A percentile compares a stretch with the other conserved stretches of the same genome.
Evolutionary conservation across 352 stramenopile species (phyloP).

Genomic region (Phytopythium mirpurense): DNA sequence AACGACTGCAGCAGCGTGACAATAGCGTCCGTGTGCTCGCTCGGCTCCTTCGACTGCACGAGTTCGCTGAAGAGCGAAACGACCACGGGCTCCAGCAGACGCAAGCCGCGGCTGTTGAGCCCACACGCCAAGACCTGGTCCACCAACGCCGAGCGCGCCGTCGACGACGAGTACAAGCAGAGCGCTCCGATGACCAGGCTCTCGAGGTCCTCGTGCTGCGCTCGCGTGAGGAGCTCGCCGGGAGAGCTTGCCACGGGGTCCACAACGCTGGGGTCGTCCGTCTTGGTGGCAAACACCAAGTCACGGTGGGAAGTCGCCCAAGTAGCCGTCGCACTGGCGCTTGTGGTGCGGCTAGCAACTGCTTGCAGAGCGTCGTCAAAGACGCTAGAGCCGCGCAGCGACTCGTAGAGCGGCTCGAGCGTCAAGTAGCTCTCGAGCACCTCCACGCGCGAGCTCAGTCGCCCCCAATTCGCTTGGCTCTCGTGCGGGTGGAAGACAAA

Average conservation of each 20-base stretch:
- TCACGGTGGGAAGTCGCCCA: constrained; percentile 4
- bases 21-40: background rate
- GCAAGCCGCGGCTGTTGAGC: background rate
- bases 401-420: constrained; percentile 41
- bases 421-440: constrained; percentile 41
- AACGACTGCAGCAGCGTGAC: constrained; percentile 12
- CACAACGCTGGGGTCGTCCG: background rate
- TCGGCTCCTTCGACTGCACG: background rate
- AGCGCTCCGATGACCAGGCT: constrained; percentile 16
- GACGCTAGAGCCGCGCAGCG: constrained; percentile 11
- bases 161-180: constrained; percentile 15
- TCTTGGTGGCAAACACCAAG: constrained; percentile 3
- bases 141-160: constrained; percentile 10
- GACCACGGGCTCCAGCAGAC: background rate
- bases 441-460: constrained; percentile 15
- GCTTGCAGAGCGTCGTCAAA: background rate
- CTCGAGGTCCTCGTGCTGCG: constrained; percentile 28
- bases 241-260: background rate
- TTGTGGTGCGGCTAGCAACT: too few relatives aligned
- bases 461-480: constrained; percentile 9
- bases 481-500: constrained; percentile 54
- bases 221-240: constrained; percentile 16
- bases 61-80: constrained; percentile 1
- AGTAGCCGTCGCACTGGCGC: background rate
- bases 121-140: constrained; percentile 14